phyloP scores from a whole-genome alignment of 352 stramenopile species.

The Pythium periplocum region DNA sequence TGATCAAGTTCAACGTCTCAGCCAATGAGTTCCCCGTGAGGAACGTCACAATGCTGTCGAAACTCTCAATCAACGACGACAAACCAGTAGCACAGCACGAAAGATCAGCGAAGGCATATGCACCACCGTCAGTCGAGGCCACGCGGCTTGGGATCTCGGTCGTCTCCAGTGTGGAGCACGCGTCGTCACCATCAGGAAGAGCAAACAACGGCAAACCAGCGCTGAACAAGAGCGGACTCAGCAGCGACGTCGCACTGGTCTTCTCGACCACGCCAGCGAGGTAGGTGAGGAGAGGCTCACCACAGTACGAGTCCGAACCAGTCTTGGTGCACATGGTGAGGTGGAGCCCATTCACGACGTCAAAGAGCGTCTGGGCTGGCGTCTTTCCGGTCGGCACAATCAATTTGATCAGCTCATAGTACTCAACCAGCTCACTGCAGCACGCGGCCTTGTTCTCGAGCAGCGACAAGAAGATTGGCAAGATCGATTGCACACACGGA shows the following conservation, averaged over 20 bases:
- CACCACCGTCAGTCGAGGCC: constrained; percentile 8
- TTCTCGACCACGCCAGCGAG: constrained; percentile 24
- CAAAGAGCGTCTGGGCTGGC: constrained; percentile 32
- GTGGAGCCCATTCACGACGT: constrained; percentile 51
- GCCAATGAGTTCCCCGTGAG: constrained; percentile 41
- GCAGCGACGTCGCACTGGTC: constrained; percentile 26
- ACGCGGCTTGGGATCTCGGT: constrained; percentile 35
- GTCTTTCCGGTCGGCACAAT: constrained; percentile 41
- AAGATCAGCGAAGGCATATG: constrained; percentile 35
- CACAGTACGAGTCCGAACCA: constrained; percentile 24
- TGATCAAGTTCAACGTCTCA: constrained; percentile 53
- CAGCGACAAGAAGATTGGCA: constrained; percentile 35
- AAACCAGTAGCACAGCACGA: constrained; percentile 42
- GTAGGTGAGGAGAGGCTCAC: constrained; percentile 34
- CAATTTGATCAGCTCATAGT: constrained; percentile 41
- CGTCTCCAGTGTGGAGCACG: constrained; percentile 36
- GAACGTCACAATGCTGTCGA: constrained; percentile 37
- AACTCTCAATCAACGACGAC: constrained; percentile 35
- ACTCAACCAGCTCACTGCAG: constrained; percentile 37
- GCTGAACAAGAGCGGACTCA: constrained; percentile 36
- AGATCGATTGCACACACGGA: constrained; percentile 35
- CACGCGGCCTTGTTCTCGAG: constrained; percentile 42
- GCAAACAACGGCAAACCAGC: constrained; percentile 45
- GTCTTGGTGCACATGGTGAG: constrained; percentile 39
- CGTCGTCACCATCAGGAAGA: constrained; percentile 24